A percentile compares a stretch with the other conserved stretches of the same genome.
phyloP scores from a whole-genome alignment of 306 rosid species.

The Pyrus communis region DNA sequence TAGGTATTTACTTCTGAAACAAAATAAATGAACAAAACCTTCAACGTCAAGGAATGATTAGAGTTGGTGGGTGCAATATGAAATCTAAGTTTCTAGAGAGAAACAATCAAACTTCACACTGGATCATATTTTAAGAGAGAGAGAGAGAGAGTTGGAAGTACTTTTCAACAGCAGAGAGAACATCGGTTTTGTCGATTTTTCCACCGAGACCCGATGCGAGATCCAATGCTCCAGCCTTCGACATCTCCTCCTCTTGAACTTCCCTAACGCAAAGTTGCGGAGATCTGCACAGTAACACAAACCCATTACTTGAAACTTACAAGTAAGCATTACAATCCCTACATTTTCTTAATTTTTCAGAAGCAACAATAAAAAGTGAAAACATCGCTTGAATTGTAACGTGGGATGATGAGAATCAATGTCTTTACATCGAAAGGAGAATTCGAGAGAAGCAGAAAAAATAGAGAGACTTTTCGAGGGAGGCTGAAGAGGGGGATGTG shows the following conservation, averaged over 20 bases:
- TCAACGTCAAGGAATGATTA: not conserved
- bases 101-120: not conserved
- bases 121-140: not conserved
- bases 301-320: not conserved
- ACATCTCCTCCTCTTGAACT: constrained; percentile 11
- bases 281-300: not conserved
- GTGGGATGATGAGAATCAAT: not conserved
- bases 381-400: not conserved
- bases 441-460: not conserved
- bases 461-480: not conserved
- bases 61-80: not conserved
- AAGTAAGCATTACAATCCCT: not conserved
- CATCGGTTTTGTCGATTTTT: constrained; percentile 58
- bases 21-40: not conserved
- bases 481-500: not conserved
- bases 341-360: not conserved
- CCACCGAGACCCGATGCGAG: constrained; percentile 89
- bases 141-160: constrained; percentile 5
- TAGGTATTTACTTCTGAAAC: not conserved
- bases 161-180: constrained; percentile 75
- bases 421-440: not conserved
- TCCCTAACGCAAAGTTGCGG: not conserved
- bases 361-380: not conserved
- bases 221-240: constrained; percentile 64
- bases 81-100: not conserved